Evolutionary conservation across 1,139 yeast genomes (phyloP), one percentile per base, ranked within the genome.

Genomic region (Meyerozyma elateridarum): DNA sequence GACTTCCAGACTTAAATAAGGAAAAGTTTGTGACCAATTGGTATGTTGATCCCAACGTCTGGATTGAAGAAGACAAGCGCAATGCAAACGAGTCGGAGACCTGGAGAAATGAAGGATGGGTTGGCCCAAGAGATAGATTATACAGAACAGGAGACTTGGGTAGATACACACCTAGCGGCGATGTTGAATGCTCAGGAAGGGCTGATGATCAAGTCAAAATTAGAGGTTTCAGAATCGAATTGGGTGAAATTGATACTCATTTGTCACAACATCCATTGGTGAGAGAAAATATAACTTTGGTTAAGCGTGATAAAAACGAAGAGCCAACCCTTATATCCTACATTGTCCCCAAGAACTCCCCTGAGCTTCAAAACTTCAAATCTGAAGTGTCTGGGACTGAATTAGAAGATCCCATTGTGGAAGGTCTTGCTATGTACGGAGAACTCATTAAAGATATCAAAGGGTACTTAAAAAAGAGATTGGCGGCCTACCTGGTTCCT

Each of bases 201-300:
- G 98, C 98, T 19, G 99, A 93, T 62, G 97, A 91, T 56, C 99
- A 93, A 61, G 96, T 93, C 40, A 93, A 93, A 61, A 91, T 93
- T 43, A 79, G 98, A 64, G 99, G 99, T 2, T 93, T 93, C 74
- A 79, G 99, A 64, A 93, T 93, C 44, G 98, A 93, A 61, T 70
- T 93, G 36, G 98, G 99, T 42, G 99, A 93, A 61, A 93, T 93
- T 51, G 97, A 93, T 56, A 93, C 98, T 14, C 95, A 91, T 52
- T 75, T 93, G 42, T 87, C 96, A 9, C 95, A 87, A 56, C 96
- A 88, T 63, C 83, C 91, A 3, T 64, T 79, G 43, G 94, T 91
- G 33, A 79, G 97, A 57, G 96, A 91, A 59, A 91, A 91, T 52
- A 70, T 87, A 31, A 91, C 97, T 1, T 67, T 91, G 40, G 97